Percentiles rank a stretch among this genome's conserved stretches.
phyloP scores from a whole-genome alignment of 2,329 filamentous ascomycete genomes.

The Cladosporium phlei region DNA sequence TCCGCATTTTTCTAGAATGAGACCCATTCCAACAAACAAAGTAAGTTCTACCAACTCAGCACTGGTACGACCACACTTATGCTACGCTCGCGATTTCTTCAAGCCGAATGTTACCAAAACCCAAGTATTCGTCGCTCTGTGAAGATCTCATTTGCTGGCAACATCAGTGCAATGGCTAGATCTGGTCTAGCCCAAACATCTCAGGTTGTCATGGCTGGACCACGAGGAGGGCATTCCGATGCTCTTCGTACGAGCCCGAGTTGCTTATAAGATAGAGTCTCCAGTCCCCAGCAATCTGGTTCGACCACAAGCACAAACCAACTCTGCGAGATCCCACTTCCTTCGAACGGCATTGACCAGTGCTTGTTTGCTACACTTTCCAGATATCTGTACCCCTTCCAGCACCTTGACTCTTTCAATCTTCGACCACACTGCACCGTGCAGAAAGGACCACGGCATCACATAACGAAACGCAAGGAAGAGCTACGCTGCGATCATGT shows the following conservation, averaged over 20 bases:
- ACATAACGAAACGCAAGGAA: not conserved
- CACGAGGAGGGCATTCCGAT: not conserved
- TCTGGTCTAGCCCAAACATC: constrained; percentile 4
- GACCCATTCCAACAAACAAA: not conserved
- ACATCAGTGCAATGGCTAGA: constrained; percentile 11
- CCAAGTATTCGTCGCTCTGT: not conserved
- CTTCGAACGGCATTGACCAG: not conserved
- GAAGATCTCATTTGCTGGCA: constrained; percentile 1
- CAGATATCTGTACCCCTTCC: not conserved
- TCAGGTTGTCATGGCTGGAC: not conserved
- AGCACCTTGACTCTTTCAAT: not conserved
- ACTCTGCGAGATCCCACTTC: not conserved
- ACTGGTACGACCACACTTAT: not conserved
- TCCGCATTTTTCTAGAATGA: too few relatives aligned
- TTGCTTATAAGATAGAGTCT: not conserved
- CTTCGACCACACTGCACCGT: not conserved
- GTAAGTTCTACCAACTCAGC: not conserved
- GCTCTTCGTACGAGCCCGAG: not conserved
- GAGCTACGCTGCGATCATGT: not conserved
- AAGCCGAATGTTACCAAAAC: constrained; percentile 4
- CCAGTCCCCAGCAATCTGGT: not conserved
- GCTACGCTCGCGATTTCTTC: constrained; percentile 5
- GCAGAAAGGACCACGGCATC: not conserved
- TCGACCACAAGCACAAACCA: constrained; percentile 10
- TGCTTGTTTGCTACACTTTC: not conserved